A percentile compares a stretch with the other conserved stretches of the same genome.
Evolutionary conservation across 129 eudicot species (phyloP).

Genomic region (Flaveria robusta): DNA sequence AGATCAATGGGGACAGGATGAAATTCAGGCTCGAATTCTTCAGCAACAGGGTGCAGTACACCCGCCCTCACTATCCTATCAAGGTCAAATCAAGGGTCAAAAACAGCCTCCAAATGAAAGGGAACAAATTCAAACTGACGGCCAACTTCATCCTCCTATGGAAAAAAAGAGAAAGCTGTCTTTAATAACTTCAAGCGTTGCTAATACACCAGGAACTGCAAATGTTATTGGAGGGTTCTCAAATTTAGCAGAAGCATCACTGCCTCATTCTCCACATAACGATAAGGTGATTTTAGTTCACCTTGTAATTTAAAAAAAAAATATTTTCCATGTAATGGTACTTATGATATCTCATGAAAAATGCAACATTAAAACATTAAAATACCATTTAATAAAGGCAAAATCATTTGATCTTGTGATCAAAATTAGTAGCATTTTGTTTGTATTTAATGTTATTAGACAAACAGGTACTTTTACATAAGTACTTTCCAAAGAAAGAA

Average conservation of each 20-base stretch:
- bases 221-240: constrained; percentile 47
- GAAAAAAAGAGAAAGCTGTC: constrained; percentile 49
- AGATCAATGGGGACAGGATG: constrained; percentile 47
- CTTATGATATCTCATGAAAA: neutral
- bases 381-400: constrained; percentile 13
- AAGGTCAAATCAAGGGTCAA: constrained; percentile 45
- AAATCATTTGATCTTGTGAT: neutral
- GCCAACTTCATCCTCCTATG: constrained; percentile 19
- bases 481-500: neutral
- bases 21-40: constrained; percentile 40
- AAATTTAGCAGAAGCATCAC: constrained; percentile 56
- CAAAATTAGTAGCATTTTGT: neutral
- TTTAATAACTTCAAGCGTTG: constrained; percentile 38
- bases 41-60: constrained; percentile 50
- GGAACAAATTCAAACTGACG: constrained; percentile 39
- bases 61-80: constrained; percentile 37
- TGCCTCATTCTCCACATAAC: constrained; percentile 63
- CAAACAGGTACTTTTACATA: neutral
- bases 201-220: constrained; percentile 43
- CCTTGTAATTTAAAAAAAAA: neutral
- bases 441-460: neutral
- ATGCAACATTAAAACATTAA: neutral
- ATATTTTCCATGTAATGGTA: neutral
- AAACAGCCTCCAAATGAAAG: constrained; percentile 32
- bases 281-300: constrained; percentile 33